Evolutionary conservation across 331 rosid genomes (phyloP).

Genomic region (Rhamnella rubrinervis): DNA sequence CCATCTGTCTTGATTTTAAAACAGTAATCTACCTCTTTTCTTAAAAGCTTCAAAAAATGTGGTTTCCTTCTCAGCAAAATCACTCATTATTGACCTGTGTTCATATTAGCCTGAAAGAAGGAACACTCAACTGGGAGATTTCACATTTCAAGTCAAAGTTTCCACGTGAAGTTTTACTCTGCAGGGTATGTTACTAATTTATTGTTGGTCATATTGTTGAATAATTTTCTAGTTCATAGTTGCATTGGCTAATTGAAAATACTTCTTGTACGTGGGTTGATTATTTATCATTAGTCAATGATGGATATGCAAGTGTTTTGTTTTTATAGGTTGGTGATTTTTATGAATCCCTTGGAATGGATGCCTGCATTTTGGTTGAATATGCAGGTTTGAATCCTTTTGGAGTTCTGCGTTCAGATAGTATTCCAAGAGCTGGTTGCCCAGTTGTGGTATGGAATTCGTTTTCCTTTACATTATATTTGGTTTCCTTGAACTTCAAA

Average conservation of each 20-base stretch:
- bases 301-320: slow-evolving; percentile 7
- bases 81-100: not conserved
- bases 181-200: slow-evolving; percentile 21
- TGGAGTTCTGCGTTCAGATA: slow-evolving; percentile 84
- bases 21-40: too few relatives aligned
- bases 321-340: slow-evolving; percentile 83
- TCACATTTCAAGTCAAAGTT: too few relatives aligned
- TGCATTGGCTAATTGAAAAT: too few relatives aligned
- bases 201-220: too few relatives aligned
- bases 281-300: slow-evolving; percentile 6
- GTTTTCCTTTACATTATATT: slow-evolving; percentile 15
- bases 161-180: slow-evolving; percentile 59
- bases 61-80: too few relatives aligned
- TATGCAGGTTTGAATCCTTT: slow-evolving; percentile 92
- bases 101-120: slow-evolving; percentile 69
- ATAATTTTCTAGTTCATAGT: too few relatives aligned
- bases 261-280: too few relatives aligned
- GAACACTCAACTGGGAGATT: too few relatives aligned
- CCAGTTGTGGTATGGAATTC: slow-evolving; percentile 76
- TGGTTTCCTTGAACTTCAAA: slow-evolving; percentile 8
- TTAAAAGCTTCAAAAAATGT: too few relatives aligned
- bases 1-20: too few relatives aligned
- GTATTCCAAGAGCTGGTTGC: slow-evolving; percentile 92
- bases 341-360: slow-evolving; percentile 91
- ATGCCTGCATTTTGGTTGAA: slow-evolving; percentile 90